These are phyloP conservation scores for Casuarina cunninghamiana DNA, from an alignment of 306 rosid genomes.

Conservation along the genomic window DNA sequence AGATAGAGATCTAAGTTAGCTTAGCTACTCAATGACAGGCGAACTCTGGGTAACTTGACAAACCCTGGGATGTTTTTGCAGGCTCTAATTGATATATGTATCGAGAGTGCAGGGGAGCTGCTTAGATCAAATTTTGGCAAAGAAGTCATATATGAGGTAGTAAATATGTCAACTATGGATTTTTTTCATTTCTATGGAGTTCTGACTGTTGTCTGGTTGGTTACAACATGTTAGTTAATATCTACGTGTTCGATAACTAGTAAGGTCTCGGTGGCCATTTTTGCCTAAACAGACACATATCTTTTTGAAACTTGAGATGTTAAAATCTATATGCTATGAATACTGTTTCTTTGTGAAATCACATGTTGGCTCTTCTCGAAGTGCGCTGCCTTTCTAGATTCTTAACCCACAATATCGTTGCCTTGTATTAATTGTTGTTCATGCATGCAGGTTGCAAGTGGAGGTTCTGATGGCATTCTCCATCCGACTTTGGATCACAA, in stretches of 20 bases:
- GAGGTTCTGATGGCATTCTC: slow-evolving; percentile 83
- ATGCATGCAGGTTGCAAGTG: slow-evolving; percentile 60
- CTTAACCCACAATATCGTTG: not conserved
- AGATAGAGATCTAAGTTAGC: not conserved
- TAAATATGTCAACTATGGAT: slow-evolving; percentile 10
- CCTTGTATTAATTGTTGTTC: slow-evolving; percentile 4
- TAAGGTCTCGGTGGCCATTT: not conserved
- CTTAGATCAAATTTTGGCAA: slow-evolving; percentile 85
- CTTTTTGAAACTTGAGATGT: not conserved
- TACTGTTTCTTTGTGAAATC: not conserved
- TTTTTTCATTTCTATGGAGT: not conserved
- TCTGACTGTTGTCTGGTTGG: not conserved
- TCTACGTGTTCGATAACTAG: slow-evolving; percentile 10
- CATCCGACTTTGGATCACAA: slow-evolving; percentile 63
- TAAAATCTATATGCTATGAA: not conserved
- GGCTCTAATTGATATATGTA: slow-evolving; percentile 76
- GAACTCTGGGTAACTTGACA: slow-evolving; percentile 7
- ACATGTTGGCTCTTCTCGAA: not conserved
- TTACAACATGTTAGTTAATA: slow-evolving; percentile 11
- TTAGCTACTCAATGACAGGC: not conserved
- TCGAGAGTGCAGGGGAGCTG: slow-evolving; percentile 61
- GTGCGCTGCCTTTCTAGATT: not conserved
- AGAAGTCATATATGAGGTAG: slow-evolving; percentile 88
- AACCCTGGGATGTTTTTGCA: slow-evolving; percentile 36
- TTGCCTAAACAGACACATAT: not conserved